A percentile compares a stretch with the other conserved stretches of the same genome.
Evolutionary conservation across 1,284 basidiomycete species (phyloP).

Genomic region (Ustilago cynodontis): DNA sequence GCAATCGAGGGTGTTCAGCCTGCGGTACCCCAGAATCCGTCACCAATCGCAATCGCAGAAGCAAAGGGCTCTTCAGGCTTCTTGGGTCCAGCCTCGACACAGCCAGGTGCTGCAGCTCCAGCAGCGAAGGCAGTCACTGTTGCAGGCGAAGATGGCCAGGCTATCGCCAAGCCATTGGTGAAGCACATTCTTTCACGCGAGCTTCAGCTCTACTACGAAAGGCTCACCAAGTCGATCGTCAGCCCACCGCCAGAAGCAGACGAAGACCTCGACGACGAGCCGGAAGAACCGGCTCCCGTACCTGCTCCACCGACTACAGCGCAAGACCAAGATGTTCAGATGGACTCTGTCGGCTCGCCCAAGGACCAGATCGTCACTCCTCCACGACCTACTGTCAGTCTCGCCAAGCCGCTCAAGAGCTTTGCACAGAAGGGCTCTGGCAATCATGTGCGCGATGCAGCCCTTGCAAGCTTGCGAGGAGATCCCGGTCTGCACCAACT

Average conservation of each 20-base stretch:
- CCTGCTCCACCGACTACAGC: conserved; percentile 10
- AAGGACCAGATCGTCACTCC: conserved; percentile 46
- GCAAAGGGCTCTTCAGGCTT: conserved; percentile 34
- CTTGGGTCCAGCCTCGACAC: conserved; percentile 37
- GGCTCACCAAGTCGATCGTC: conserved; percentile 78
- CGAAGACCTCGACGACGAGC: conserved; percentile 50
- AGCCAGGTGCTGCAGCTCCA: conserved; percentile 59
- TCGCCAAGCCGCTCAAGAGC: conserved; percentile 47
- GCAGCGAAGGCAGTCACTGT: conserved; percentile 64
- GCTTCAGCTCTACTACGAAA: conserved; percentile 92
- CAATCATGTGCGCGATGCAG: conserved; percentile 76
- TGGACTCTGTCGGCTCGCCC: conserved; percentile 28
- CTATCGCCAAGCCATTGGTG: conserved; percentile 73
- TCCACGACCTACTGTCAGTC: conserved; percentile 37
- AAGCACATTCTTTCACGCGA: conserved; percentile 95
- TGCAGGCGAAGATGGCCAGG: conserved; percentile 50
- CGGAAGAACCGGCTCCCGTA: conserved; percentile 18
- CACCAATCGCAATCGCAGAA: conserved; percentile 70
- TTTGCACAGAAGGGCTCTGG: conserved; percentile 58
- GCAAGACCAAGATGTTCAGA: conserved; percentile 37
- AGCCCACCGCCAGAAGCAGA: conserved; percentile 61
- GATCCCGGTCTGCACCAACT: conserved; percentile 94
- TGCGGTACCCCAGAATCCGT: conserved; percentile 94
- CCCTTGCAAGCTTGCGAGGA: conserved; percentile 85
- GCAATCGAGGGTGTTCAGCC: conserved; percentile 98